These are phyloP conservation scores for Fusarium coffeatum DNA, from an alignment of 2,329 filamentous ascomycete species.

Conservation along the genomic window DNA sequence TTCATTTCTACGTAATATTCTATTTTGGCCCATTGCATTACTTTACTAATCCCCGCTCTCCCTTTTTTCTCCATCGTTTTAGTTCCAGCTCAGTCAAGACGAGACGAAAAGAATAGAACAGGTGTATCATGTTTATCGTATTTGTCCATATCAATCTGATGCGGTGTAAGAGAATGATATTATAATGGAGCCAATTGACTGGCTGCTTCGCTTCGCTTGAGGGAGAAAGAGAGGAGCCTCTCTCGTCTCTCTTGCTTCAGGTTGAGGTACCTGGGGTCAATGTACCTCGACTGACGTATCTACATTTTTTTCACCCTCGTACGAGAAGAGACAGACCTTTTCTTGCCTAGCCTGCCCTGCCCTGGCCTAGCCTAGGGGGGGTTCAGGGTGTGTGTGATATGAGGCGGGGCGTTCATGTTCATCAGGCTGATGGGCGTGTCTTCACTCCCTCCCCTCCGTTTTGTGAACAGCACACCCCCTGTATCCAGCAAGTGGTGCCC, in stretches of 20 bases:
- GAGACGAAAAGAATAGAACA: slow-evolving; percentile 5
- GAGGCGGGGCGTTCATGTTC: slow-evolving; percentile 27
- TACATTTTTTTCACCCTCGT: slow-evolving; percentile 36
- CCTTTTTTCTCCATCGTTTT: slow-evolving; percentile 32
- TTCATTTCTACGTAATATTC: neutral
- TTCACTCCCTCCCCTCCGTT: slow-evolving; percentile 15
- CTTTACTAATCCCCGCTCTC: neutral
- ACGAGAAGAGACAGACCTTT: slow-evolving; percentile 25
- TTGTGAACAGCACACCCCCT: slow-evolving; percentile 23
- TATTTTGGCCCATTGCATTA: neutral
- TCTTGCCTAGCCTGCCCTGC: neutral
- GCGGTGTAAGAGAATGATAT: slow-evolving; percentile 1
- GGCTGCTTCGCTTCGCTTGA: neutral
- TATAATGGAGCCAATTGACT: slow-evolving; percentile 6
- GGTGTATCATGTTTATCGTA: slow-evolving; percentile 14
- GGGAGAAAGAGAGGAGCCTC: neutral
- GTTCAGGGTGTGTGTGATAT: slow-evolving; percentile 1
- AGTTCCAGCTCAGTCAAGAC: slow-evolving; percentile 7
- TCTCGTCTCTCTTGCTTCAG: slow-evolving; percentile 34
- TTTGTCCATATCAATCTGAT: neutral
- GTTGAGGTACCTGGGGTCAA: slow-evolving; percentile 39
- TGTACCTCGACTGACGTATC: slow-evolving; percentile 47
- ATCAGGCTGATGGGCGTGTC: slow-evolving; percentile 29
- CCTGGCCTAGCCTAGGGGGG: neutral
- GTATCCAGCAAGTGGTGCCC: slow-evolving; percentile 40